A percentile compares a stretch with the other conserved stretches of the same genome.
Evolutionary conservation across 371 early-diverging fungal species (phyloP).

Genomic region (Scutellospora calospora): DNA sequence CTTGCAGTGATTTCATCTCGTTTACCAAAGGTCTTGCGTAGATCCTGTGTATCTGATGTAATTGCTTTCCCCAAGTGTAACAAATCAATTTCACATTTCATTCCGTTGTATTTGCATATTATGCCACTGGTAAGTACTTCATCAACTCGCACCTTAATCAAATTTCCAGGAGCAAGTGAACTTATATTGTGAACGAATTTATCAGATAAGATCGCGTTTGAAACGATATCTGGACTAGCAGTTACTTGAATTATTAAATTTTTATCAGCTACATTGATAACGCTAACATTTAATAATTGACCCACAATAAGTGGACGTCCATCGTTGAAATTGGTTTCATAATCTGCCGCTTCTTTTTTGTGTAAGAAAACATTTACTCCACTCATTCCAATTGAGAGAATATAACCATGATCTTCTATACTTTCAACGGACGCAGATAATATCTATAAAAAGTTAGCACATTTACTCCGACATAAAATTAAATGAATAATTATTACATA

Average conservation of each 20-base stretch:
- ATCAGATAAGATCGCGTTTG: conserved; percentile 57
- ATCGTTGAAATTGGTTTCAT: conserved; percentile 61
- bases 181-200: conserved; percentile 61
- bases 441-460: conserved; percentile 51
- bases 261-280: conserved; percentile 59
- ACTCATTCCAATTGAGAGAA: conserved; percentile 75
- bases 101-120: conserved; percentile 73
- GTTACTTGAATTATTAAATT: conserved; percentile 68
- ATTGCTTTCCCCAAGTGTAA: conserved; percentile 61
- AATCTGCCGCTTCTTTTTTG: conserved; percentile 64
- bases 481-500: conserved; percentile 9
- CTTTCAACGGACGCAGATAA: conserved; percentile 71
- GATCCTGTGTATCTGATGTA: conserved; percentile 50
- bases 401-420: conserved; percentile 87
- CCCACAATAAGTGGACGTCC: conserved; percentile 67
- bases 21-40: conserved; percentile 60
- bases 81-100: conserved; percentile 64
- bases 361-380: conserved; percentile 74
- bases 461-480: neutral
- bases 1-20: conserved; percentile 68
- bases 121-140: conserved; percentile 66
- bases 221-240: conserved; percentile 62
- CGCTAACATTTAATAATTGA: conserved; percentile 67
- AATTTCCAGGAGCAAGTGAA: conserved; percentile 72
- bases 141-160: conserved; percentile 65